phyloP scores from a whole-genome alignment of 345 rosid species.

The Raphanus sativus region DNA sequence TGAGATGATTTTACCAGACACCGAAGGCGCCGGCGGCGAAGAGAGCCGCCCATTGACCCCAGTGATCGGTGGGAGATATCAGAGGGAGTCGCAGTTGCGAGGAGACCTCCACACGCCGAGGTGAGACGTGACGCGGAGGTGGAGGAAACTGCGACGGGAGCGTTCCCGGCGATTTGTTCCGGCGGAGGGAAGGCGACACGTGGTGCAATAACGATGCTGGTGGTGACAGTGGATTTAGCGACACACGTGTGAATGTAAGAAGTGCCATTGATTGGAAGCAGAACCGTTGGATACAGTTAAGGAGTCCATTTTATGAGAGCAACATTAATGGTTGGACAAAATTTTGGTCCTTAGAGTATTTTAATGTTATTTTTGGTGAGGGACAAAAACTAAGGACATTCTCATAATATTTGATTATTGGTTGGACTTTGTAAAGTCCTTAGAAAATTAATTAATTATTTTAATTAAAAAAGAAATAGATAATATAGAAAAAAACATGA shows the following conservation, averaged over 20 bases:
- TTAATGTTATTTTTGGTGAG: no score
- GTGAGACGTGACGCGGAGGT: neutral
- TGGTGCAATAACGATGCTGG: conserved; percentile 7
- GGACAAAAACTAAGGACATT: no score
- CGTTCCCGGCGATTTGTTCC: conserved; percentile 12
- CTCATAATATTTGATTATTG: no score
- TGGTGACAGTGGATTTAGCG: conserved; percentile 24
- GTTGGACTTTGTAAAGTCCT: no score
- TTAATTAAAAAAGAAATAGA: no score
- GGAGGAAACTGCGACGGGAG: neutral
- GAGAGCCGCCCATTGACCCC: conserved; percentile 79
- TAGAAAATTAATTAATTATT: no score
- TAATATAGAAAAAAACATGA: no score
- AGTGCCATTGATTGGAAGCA: conserved; percentile 20
- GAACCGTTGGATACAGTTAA: neutral
- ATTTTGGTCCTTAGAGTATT: no score
- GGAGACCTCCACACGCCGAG: conserved; percentile 35
- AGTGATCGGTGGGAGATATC: conserved; percentile 69
- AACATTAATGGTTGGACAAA: no score
- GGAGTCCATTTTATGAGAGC: neutral
- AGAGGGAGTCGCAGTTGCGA: conserved; percentile 54
- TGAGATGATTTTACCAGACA: conserved; percentile 51
- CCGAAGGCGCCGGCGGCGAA: conserved; percentile 87
- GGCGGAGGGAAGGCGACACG: conserved; percentile 33
- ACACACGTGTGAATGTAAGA: conserved; percentile 21